Evolutionary conservation across 2,329 filamentous ascomycete species (phyloP), one percentile per base, ranked within the genome.

Genomic region (Sclerotinia borealis): DNA sequence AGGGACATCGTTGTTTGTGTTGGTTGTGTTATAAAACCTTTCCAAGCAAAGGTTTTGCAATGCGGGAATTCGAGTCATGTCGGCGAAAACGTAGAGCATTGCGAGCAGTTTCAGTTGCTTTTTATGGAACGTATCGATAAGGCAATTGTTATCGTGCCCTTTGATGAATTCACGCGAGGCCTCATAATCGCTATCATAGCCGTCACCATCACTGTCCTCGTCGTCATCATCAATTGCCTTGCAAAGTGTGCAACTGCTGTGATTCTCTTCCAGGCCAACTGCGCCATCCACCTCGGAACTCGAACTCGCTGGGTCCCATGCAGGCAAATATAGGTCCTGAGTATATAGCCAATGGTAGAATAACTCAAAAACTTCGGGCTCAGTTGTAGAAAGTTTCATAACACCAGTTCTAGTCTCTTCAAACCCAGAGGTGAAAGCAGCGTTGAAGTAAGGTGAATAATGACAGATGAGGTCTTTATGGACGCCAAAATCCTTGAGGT

Each of bases 381-480:
- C 31, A 3, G 37, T 59, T 9, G 64, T 54, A 10, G 59, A 29
- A 17, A 70, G 39, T 19, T 39, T 62, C 47, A 66, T 65, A 8
- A 61, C 55, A 4, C 61, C 58, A 11, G 50, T 63, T 29, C 17
- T 49, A 22, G 52, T n/a, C 36, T 67, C 67, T 15, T 61, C 41
- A 11, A 69, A 63, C 3, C 51, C 39, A 4, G 58, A 62, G 10
- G 29, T 54, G 17, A 69, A 65, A 17, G 67, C 65, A 10, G 63
- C 61, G 19, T 63, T 65, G 51, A 72, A 70, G 48, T 60, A 71
- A 2, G 64, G 48, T 1, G 70, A 71, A 27, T 63, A 58, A 43
- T 65, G 39, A 34, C 63, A 68, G 13, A 68, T 45, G 5, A 67
- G 55, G 2, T 65, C 55, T 34, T 68, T 67, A 43, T 71, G 66